Percentiles rank a stretch among this genome's conserved stretches.
Evolutionary conservation across 176 grass and related monocot species (phyloP).

Genomic region (Oropetium thomaeum): DNA sequence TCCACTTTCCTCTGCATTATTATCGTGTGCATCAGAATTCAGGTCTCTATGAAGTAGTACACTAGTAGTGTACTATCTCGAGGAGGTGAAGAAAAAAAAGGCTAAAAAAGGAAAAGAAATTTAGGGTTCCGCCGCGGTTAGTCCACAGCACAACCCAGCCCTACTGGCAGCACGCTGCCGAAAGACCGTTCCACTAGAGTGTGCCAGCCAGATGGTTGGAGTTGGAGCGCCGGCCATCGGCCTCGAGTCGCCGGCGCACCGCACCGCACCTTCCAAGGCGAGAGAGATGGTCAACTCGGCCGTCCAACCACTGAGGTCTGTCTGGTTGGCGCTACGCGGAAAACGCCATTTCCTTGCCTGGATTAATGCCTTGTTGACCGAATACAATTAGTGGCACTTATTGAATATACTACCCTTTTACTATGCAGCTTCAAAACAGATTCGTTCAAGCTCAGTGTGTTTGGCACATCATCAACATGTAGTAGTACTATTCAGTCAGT

Average conservation of each 20-base stretch:
- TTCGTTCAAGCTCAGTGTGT: no score
- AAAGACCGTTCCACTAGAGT: constrained; percentile 11
- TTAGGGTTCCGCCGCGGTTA: background rate
- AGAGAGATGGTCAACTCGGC: constrained; percentile 32
- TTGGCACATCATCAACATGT: no score
- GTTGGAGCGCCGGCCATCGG: constrained; percentile 22
- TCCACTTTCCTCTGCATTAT: constrained; percentile 6
- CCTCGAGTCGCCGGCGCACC: constrained; percentile 32
- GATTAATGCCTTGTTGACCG: constrained; percentile 11
- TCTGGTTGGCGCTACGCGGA: background rate
- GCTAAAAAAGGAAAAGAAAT: background rate
- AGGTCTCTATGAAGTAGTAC: background rate
- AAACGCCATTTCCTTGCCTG: constrained; percentile 6
- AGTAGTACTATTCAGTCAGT: no score
- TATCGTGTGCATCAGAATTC: constrained; percentile 22
- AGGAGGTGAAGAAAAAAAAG: background rate
- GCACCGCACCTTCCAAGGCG: background rate
- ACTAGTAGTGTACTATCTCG: no score
- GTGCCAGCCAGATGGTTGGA: constrained; percentile 26
- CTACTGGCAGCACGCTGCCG: no score
- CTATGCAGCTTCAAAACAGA: background rate
- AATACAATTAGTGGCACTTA: background rate
- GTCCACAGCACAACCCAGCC: background rate
- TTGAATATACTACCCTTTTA: background rate
- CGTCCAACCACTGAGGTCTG: constrained; percentile 28